Percentiles rank a stretch among this genome's conserved stretches.
Evolutionary conservation across 352 stramenopile genomes (phyloP).

Genomic region (Sclerospora graminicola): DNA sequence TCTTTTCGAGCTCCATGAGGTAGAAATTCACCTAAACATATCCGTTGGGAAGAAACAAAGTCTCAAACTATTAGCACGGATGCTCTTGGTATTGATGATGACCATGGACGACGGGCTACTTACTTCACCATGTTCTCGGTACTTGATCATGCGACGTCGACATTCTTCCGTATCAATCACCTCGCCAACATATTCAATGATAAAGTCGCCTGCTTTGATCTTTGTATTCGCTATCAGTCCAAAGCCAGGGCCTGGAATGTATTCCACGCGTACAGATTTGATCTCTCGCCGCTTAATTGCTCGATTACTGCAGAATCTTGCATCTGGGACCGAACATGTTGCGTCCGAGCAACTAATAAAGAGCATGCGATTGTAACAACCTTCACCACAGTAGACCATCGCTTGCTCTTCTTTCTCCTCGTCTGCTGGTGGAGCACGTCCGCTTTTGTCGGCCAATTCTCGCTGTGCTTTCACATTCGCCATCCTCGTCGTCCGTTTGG

Average conservation of each 20-base stretch:
- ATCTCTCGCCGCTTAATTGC: conserved; percentile 55
- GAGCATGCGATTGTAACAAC: conserved; percentile 77
- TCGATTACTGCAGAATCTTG: conserved; percentile 59
- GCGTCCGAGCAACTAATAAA: conserved; percentile 75
- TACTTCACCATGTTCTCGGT: conserved; percentile 47
- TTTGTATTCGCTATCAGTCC: conserved; percentile 75
- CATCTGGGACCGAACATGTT: conserved; percentile 64
- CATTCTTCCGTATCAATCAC: conserved; percentile 87
- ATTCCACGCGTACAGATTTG: conserved; percentile 60
- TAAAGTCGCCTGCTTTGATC: conserved; percentile 75
- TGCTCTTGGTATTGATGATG: no score
- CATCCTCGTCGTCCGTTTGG: conserved; percentile 44
- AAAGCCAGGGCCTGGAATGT: conserved; percentile 83
- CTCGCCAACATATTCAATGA: conserved; percentile 93
- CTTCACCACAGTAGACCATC: conserved; percentile 43
- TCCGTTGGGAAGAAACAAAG: neutral
- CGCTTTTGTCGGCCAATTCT: conserved; percentile 4
- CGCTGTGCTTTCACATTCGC: conserved; percentile 28
- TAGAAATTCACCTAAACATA: conserved; percentile 61
- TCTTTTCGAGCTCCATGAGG: conserved; percentile 82
- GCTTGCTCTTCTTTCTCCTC: conserved; percentile 8
- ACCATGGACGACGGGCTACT: no score
- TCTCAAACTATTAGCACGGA: neutral
- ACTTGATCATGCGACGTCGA: conserved; percentile 46
- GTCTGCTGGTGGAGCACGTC: conserved; percentile 3